Evolutionary conservation across 371 early-diverging fungal species (phyloP).

Genomic region (Mucor saturninus): DNA sequence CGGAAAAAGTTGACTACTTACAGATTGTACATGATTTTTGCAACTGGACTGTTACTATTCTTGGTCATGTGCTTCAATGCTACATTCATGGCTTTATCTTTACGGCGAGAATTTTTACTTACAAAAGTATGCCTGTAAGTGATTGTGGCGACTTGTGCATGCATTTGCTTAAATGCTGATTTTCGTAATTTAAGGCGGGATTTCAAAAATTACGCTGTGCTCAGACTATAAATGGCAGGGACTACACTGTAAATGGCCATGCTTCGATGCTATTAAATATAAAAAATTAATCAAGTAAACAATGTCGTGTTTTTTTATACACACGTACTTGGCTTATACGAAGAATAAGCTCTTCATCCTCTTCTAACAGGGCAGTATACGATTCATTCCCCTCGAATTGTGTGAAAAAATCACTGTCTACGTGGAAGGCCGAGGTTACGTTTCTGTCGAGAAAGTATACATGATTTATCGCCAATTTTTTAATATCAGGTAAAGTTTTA

Average conservation of each 20-base stretch:
- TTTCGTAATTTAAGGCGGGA: too few species aligned
- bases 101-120: slow-evolving; percentile 4
- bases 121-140: too few species aligned
- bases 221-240: too few species aligned
- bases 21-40: slow-evolving; percentile 16
- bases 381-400: slow-evolving; percentile 13
- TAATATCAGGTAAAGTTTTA: background rate
- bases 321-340: slow-evolving; percentile 14
- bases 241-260: too few species aligned
- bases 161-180: too few species aligned
- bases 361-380: slow-evolving; percentile 8
- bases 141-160: too few species aligned
- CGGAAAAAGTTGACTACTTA: slow-evolving; percentile 9
- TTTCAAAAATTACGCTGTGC: too few species aligned
- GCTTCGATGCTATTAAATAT: slow-evolving; percentile 8
- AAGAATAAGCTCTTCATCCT: slow-evolving; percentile 3
- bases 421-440: slow-evolving; percentile 5
- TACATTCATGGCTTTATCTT: slow-evolving; percentile 14
- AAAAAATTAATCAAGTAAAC: slow-evolving; percentile 8
- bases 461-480: slow-evolving; percentile 18
- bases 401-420: slow-evolving; percentile 9
- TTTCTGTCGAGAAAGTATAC: slow-evolving; percentile 12
- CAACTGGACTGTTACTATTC: slow-evolving; percentile 3
- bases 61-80: slow-evolving; percentile 4
- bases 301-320: slow-evolving; percentile 8